Evolutionary conservation across 148 eudicot genomes (phyloP), one percentile per base, ranked within the genome.

Genomic region (Oxyria digyna): DNA sequence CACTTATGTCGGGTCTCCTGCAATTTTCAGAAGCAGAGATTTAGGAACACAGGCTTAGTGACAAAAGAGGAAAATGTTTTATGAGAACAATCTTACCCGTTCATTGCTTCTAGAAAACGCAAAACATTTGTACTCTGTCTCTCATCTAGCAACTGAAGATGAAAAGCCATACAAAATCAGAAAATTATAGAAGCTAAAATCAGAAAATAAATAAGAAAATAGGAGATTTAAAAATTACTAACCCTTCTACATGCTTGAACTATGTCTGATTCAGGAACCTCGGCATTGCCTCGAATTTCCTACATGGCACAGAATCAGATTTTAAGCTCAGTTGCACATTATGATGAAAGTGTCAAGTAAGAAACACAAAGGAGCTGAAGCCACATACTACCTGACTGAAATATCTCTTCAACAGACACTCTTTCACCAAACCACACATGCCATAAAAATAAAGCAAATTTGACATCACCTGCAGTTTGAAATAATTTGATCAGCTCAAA

Each of bases 1-100:
- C 87, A 12, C 81, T 84, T 66, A 87, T 82, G 79, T 93, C 98
- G 3, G 81, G 81, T 79, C 98, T 86, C 88, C 98, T 93, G 88
- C 20, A 68, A 33, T 29, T 59, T 10, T 59, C 38, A 59, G 65
- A 59, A 29, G 65, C 5, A 15, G 21, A 59, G 6, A 3, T 27
- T 29, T 59, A 59, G 65, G 65, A 59, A 59, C 20, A 29, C 20
- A 59, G 31, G 65, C 18, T 59, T 10, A 15, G 65, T 59, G 17
- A 59, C 18, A 27, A 59, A 31, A 14, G 20, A 31, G 20, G 29
- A 0, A 29, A 29, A 59, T 59, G 65, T 14, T 29, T 29, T 59
- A 59, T 3, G 38, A 59, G 1, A 29, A 14, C 5, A 0, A 55
- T 6, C 54, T 70, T 83, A 93, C 98, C 84, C 85, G 50, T 86